phyloP scores from a whole-genome alignment of 306 rosid species.

The Lithocarpus polystachyus region DNA sequence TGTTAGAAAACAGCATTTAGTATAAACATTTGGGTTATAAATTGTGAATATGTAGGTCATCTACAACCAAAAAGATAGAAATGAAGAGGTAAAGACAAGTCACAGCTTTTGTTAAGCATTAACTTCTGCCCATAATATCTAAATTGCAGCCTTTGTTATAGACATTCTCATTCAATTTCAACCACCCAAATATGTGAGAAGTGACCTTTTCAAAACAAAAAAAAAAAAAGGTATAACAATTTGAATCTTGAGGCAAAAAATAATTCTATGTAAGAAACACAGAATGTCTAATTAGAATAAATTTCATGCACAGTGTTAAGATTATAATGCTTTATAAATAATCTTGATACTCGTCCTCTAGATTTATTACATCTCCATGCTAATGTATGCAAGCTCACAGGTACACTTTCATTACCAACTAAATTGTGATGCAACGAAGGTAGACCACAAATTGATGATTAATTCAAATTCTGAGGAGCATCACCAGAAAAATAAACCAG shows the following conservation, averaged over 20 bases:
- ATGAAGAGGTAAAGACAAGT: neutral
- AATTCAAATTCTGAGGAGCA: neutral
- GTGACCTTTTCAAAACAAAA: neutral
- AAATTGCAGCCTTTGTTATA: neutral
- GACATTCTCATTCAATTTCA: neutral
- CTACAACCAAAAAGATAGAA: neutral
- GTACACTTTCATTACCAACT: neutral
- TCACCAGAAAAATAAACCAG: neutral
- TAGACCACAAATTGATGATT: neutral
- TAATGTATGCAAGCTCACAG: neutral
- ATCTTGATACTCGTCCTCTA: neutral
- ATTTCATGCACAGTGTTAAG: neutral
- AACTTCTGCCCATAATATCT: neutral
- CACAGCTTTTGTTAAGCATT: neutral
- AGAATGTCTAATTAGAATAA: neutral
- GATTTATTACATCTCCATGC: neutral
- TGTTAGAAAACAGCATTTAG: slow-evolving; percentile 19
- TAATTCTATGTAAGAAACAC: neutral
- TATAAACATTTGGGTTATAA: slow-evolving; percentile 1
- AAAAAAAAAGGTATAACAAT: neutral
- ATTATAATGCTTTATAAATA: neutral
- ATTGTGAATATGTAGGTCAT: neutral
- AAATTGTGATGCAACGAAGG: neutral
- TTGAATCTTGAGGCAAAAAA: neutral
- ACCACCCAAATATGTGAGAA: neutral